Base-by-base conservation (phyloP, 2,329 filamentous ascomycete species). In the Penicillium occitanis region DNA sequence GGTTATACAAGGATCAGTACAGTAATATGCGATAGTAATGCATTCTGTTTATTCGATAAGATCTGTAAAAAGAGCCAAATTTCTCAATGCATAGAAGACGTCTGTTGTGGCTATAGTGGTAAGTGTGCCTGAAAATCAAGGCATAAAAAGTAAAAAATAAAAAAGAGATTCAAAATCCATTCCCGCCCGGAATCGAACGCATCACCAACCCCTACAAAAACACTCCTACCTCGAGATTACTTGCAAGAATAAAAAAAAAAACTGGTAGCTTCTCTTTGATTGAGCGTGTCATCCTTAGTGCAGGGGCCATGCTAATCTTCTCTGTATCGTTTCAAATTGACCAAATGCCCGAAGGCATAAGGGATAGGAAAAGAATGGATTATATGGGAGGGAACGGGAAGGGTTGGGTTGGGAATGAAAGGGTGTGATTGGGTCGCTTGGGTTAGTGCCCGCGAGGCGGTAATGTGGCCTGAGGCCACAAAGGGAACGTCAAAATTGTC, bases 251-350 rank as follows among this genome's bases (percentile, higher is more conserved):
- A 8, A 44, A 61, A 35, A 86, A 37, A 88, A 89, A 88, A 86
- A 87, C 82, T 83, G 83, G 84, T 84, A 86, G 87, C 85, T 87
- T 89, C 88, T 90, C 88, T 90, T 90, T 90, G 87, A 87, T 88
- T 87, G 84, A 90, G 88, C 88, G 89, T 93, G 90, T 93, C 91
- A 94, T 93, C 91, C 91, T 94, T 94, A 93, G 91, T 88, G 86
- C 86, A 88, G 86, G 86, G 89, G 88, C 88, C 88, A 91, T 91
- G 89, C 89, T 91, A 90, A 89, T 89, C 86, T 89, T 89, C 87
- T 89, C 86, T 89, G 85, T 88, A 87, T 87, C 84, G 84, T 86
- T 86, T 85, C 84, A 86, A 87, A 84, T 85, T 87, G 84, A 87
- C 85, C 84, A 86, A 84, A 85, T 85, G 81, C 78, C 80, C 79